Base-by-base conservation (phyloP, 495 filamentous ascomycete genomes). In the Neurospora intermedia region DNA sequence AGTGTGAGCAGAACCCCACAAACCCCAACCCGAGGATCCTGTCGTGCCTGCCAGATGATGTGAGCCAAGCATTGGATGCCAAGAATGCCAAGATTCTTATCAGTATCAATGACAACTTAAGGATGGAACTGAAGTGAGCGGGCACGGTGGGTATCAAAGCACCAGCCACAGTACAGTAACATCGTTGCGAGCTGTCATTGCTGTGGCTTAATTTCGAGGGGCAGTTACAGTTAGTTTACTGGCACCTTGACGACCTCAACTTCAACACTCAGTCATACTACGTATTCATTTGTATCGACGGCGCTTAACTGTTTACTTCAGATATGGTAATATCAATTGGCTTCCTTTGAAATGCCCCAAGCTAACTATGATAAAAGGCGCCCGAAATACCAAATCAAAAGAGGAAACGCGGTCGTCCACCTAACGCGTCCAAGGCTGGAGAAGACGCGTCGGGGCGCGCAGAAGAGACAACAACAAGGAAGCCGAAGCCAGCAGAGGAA, bases 351-450 rank as follows among this genome's bases (percentile, higher is more conserved):
- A 39, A 11, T 0, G 0, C 20, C 2, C 3, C 35, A 16, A 27
- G n/a, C 75, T 80, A 69, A 79, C 59, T 27, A 3, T 6, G 0
- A 46, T 38, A 35, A 43, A n/a, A 85, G 81, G 78, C 80, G 45
- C 77, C 80, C 9, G 72, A 76, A 42, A 62, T 75, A 66, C 76
- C 80, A 66, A 82, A 80, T 70, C 81, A 82, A 42, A 83, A 84
- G 72, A 79, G 81, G 39, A 83, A 82, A 74, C 82, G 82, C 78
- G 82, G 83, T 75, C 82, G 81, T 69, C 80, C 76, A 2, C 46
- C 76, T 8, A 80, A 77, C 82, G 81, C 83, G 83, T 83, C 80
- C 66, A 77, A 79, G 72, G 73, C 75, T 38, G 72, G 74, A 23
- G 78, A 72, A 20, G 78, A 75, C 84, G 82, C 81, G 82, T 82